Conservation (phyloP, 139 green algal species). For the Tetradesmus obliquus region DNA sequence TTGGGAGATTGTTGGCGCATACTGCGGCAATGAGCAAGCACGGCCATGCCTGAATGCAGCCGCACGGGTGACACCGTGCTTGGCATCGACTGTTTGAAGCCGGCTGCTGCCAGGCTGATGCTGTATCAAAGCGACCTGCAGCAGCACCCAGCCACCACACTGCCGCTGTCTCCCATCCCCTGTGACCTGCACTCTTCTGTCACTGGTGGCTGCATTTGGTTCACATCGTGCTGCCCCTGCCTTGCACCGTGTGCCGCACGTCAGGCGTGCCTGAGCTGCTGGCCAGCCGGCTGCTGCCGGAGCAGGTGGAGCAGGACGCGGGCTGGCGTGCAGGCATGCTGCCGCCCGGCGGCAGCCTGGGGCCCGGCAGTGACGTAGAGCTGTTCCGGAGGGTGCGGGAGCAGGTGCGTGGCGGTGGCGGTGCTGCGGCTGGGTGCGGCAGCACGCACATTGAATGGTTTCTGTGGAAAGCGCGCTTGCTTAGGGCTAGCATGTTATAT, state of each 20-base stretch:
- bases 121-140: not conserved
- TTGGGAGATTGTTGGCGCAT: too few species aligned
- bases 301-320: slow-evolving; percentile 26
- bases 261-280: slow-evolving; percentile 11
- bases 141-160: not conserved
- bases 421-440: not conserved
- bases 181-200: too few species aligned
- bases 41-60: too few species aligned
- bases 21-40: too few species aligned
- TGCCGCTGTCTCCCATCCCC: not conserved
- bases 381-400: not conserved
- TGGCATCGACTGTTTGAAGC: too few species aligned
- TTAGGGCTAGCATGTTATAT: too few species aligned
- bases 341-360: slow-evolving; percentile 19
- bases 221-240: not conserved
- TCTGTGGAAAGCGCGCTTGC: too few species aligned
- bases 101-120: not conserved
- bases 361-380: not conserved
- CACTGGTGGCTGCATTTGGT: too few species aligned
- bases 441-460: too few species aligned
- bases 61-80: too few species aligned
- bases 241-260: not conserved
- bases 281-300: slow-evolving; percentile 14
- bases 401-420: not conserved
- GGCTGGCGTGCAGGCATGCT: slow-evolving; percentile 5